phyloP scores from a whole-genome alignment of 208 protist species.

The Leishmania guyanensis region DNA sequence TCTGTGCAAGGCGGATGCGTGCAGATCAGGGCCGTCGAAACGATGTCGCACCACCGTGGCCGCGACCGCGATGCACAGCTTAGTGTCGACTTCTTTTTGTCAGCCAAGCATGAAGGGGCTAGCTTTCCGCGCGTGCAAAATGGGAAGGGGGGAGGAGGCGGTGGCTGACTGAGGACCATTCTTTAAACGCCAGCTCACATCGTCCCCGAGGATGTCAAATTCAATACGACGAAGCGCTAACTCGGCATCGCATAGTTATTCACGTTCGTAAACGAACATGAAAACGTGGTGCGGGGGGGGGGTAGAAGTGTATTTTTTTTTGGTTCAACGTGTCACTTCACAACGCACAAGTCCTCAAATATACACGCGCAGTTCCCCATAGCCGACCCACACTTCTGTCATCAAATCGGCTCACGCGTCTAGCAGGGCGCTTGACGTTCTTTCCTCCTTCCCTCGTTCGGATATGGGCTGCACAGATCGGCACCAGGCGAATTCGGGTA shows the following conservation, averaged over 20 bases:
- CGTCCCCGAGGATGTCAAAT: not conserved
- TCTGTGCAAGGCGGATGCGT: not conserved
- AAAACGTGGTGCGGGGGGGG: not conserved
- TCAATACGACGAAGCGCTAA: not conserved
- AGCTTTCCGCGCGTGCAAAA: not conserved
- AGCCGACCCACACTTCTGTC: not conserved
- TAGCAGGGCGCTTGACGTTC: not conserved
- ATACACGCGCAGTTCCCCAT: not conserved
- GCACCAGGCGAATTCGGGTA: not conserved
- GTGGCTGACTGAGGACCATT: not conserved
- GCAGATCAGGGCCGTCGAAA: not conserved
- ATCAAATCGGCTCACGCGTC: not conserved
- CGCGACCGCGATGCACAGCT: not conserved
- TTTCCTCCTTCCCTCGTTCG: not conserved
- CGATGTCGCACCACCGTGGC: not conserved
- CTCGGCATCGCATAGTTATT: not conserved
- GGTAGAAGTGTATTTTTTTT: not conserved
- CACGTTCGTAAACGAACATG: not conserved
- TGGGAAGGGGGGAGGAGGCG: not conserved
- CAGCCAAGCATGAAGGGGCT: not conserved
- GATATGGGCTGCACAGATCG: not conserved
- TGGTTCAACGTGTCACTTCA: not conserved
- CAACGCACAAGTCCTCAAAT: not conserved
- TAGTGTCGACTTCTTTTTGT: not conserved
- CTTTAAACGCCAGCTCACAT: not conserved